Percentiles rank a stretch among this genome's conserved stretches.
Evolutionary conservation across 176 grass and related monocot genomes (phyloP).

Genomic region (Secale cereale): DNA sequence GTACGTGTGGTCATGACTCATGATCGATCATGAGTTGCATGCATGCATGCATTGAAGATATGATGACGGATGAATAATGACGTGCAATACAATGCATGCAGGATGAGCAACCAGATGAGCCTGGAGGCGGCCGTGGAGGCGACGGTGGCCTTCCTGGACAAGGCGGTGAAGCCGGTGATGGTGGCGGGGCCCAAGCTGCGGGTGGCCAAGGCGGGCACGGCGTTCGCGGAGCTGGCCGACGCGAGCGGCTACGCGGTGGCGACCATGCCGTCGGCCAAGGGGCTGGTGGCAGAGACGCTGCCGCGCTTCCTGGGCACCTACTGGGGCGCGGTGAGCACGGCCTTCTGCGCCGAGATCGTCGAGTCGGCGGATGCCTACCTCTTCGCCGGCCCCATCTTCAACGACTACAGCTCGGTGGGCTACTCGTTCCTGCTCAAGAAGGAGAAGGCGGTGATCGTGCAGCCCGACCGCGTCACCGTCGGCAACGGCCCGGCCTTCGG

Average conservation of each 20-base stretch:
- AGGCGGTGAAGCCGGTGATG: slow-evolving; percentile 73
- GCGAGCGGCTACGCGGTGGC: slow-evolving; percentile 60
- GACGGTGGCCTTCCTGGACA: slow-evolving; percentile 46
- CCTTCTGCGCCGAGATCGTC: slow-evolving; percentile 82
- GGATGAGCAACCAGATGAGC: slow-evolving; percentile 60
- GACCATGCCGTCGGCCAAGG: slow-evolving; percentile 77
- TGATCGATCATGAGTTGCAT: background rate
- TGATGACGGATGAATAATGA: background rate
- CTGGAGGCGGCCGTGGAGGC: slow-evolving; percentile 56
- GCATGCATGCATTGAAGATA: background rate
- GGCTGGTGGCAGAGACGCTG: slow-evolving; percentile 64
- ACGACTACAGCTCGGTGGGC: slow-evolving; percentile 85
- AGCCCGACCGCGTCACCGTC: slow-evolving; percentile 69
- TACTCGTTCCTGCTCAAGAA: slow-evolving; percentile 63
- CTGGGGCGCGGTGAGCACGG: slow-evolving; percentile 81
- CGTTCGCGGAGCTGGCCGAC: slow-evolving; percentile 64
- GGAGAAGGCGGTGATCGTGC: slow-evolving; percentile 76
- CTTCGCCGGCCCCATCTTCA: slow-evolving; percentile 81
- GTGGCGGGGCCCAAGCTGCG: slow-evolving; percentile 69
- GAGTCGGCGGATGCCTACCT: slow-evolving; percentile 85
- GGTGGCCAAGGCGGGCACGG: slow-evolving; percentile 54
- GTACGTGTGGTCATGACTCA: background rate
- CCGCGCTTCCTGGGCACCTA: slow-evolving; percentile 79
- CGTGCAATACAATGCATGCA: background rate
- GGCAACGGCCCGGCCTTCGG: slow-evolving; percentile 70